Evolutionary conservation across 2,329 filamentous ascomycete genomes (phyloP).

Genomic region (Ophiognomonia clavigignenti-juglandacearum): DNA sequence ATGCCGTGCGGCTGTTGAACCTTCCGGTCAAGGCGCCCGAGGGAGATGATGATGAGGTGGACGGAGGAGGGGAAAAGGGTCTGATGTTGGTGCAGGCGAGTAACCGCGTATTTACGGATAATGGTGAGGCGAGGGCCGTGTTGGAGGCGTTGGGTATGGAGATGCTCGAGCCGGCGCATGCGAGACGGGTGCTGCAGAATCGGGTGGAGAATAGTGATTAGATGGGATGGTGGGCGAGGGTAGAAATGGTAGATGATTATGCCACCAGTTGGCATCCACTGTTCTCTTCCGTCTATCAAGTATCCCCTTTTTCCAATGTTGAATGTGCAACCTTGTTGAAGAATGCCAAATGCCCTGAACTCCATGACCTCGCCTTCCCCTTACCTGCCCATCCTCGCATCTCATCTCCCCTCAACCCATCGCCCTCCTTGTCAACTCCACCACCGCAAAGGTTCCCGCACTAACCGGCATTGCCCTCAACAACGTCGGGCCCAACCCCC

Average conservation of each 20-base stretch:
- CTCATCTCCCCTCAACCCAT: constrained; percentile 35
- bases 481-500: constrained; percentile 84
- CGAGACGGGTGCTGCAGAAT: constrained; percentile 60
- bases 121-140: constrained; percentile 52
- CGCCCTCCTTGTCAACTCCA: constrained; percentile 61
- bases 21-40: constrained; percentile 44
- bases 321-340: neutral
- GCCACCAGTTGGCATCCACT: no score
- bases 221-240: neutral
- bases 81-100: constrained; percentile 49
- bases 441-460: constrained; percentile 93
- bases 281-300: no score
- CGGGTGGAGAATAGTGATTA: constrained; percentile 58
- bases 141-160: constrained; percentile 59
- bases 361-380: neutral
- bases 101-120: constrained; percentile 53
- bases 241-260: no score
- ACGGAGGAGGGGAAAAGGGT: constrained; percentile 25
- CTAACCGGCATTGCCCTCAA: constrained; percentile 95
- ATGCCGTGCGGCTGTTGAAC: constrained; percentile 63
- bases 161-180: constrained; percentile 57
- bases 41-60: constrained; percentile 27
- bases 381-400: neutral
- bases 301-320: neutral
- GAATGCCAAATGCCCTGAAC: neutral